Base-by-base conservation (phyloP, 2,329 filamentous ascomycete species). In the Phaeosphaeria sp. region DNA sequence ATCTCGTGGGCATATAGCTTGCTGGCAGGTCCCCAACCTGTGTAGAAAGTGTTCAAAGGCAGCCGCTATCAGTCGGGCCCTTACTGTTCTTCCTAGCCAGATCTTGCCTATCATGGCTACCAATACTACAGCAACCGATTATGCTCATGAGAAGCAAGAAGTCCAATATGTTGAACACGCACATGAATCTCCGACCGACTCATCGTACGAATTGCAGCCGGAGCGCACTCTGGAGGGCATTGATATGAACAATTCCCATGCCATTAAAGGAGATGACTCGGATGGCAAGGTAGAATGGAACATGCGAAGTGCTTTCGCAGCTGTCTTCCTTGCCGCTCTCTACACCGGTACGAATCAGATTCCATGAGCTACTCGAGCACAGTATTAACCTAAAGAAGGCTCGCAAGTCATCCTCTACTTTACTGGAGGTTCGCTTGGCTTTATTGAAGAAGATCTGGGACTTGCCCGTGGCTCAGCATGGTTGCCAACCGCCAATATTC, bases 221-320 rank as follows among this genome's bases (percentile, higher is more conserved):
- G 62, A 69, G 46, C 56, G 60, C 2, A 74, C 71, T 0, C 54
- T 74, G 9, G 60, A 67, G n/a, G 63, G 61, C 7, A 65, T 79
- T 52, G 75, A 79, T 42, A 54, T 77, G 52, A 68, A 68, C 1
- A 79, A 79, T 52, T 58, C 58, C 11, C 55, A 59, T 27, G 77
- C 77, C 1, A 68, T 76, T 50, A 77, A 77, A 63, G 77, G 77
- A 27, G 77, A 79, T 54, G 71, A 78, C 48, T 78, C 75, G 25
- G 76, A 79, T 60, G 77, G 77, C 25, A 76, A 77, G 50, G 69
- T 78, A 15, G 63, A 66, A 1, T 79, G 76, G 76, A 75, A 60
- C 22, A 20, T 66, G 1, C 69, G 73, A 25, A 71, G 73, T 52
- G 67, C 77, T 7, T 64, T 77, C 10, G 73, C 76, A 39, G 72